These are phyloP conservation scores for Penicillium sp. DNA, from an alignment of 2,329 filamentous ascomycete species.

Conservation along the genomic window DNA sequence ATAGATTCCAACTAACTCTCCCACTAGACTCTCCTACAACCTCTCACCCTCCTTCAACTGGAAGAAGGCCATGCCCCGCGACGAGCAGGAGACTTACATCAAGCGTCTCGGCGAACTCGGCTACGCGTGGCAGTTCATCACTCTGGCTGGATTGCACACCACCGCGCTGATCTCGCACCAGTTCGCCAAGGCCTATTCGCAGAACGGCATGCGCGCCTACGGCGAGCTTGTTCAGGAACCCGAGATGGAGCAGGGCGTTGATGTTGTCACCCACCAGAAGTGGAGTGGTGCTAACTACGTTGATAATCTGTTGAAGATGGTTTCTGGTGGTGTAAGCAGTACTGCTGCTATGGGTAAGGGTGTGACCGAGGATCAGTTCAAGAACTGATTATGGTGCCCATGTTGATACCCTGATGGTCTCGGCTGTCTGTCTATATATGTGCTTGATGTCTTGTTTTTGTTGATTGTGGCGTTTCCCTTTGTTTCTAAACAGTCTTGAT, in stretches of 20 bases:
- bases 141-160: conserved; percentile 93
- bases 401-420: conserved; percentile 9
- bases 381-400: conserved; percentile 38
- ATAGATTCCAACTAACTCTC: conserved; percentile 11
- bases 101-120: conserved; percentile 78
- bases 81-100: conserved; percentile 97
- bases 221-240: conserved; percentile 97
- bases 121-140: conserved; percentile 99
- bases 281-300: conserved; percentile 95
- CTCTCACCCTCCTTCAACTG: conserved; percentile 99
- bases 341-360: conserved; percentile 97
- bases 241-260: conserved; percentile 84
- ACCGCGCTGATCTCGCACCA: conserved; percentile 88
- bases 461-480: conserved; percentile 8
- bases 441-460: conserved; percentile 6
- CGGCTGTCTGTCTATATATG: conserved; percentile 7
- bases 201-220: conserved; percentile 90
- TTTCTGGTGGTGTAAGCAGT: conserved; percentile 84
- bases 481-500: conserved; percentile 8
- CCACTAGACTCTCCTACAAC: conserved; percentile 83
- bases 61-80: conserved; percentile 90
- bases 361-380: conserved; percentile 97
- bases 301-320: conserved; percentile 95
- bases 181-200: conserved; percentile 78
- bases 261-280: conserved; percentile 98